Conservation (phyloP, 371 early-diverging fungal genomes). For the Dichotomocladium elegans region DNA sequence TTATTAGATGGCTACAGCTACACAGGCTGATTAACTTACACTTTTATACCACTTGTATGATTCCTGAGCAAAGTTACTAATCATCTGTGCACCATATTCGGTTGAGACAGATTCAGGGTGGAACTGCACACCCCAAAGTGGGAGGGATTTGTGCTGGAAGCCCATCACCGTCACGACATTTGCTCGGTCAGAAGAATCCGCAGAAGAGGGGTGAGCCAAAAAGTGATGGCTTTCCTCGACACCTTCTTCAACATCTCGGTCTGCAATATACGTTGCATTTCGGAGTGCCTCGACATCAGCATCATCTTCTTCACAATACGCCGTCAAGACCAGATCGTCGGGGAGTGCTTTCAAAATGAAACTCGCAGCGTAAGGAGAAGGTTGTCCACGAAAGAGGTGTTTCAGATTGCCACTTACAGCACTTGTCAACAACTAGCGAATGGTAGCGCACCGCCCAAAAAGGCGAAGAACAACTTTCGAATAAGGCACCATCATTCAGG, state of each 20-base stretch:
- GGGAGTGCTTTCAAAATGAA: constrained; percentile 59
- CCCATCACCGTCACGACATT: constrained; percentile 69
- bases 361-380: constrained; percentile 1
- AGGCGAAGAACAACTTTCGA: constrained; percentile 56
- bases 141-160: constrained; percentile 63
- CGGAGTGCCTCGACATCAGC: constrained; percentile 36
- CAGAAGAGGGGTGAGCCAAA: constrained; percentile 12
- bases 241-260: constrained; percentile 4
- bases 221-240: constrained; percentile 20
- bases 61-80: constrained; percentile 69
- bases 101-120: constrained; percentile 96
- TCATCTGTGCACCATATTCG: constrained; percentile 66
- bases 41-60: constrained; percentile 36
- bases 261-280: constrained; percentile 27
- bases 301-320: constrained; percentile 53
- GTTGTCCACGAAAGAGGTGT: too few relatives aligned
- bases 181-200: background rate
- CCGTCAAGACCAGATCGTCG: constrained; percentile 45
- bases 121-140: constrained; percentile 92
- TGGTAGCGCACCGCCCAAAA: constrained; percentile 90
- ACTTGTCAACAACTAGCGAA: constrained; percentile 71
- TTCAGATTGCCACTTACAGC: constrained; percentile 21
- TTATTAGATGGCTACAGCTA: background rate
- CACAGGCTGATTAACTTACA: background rate
- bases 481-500: constrained; percentile 28